Evolutionary conservation across 768 basidiomycete genomes (phyloP), one percentile per base, ranked within the genome.

Genomic region (Saitozyma sp.): DNA sequence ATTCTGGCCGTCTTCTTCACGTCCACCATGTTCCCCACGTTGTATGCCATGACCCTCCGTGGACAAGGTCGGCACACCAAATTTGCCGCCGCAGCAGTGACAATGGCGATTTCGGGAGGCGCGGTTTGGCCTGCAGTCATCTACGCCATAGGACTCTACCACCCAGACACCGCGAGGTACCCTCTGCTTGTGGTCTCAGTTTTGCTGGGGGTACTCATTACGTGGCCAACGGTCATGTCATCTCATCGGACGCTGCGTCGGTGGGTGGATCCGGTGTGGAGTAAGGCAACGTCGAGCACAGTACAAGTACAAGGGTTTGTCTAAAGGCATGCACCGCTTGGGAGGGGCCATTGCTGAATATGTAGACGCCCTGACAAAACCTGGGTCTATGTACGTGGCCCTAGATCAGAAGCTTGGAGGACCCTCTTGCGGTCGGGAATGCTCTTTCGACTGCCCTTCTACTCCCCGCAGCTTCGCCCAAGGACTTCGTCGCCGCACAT

Each of bases 31-130:
- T 76, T 78, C 61, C 77, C 77, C 2, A 63, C 68, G 7, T 14
- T 78, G 10, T 76, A 71, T 67, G 75, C 77, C 39, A 73, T 76
- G 54, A 63, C 59, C 14, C 57, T 76, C 1, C 66, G 77, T 0
- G 63, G 63, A 37, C 71, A 75, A 54, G 77, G 77, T 1, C 56
- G 61, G 61, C 62, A 71, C 54, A 73, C 72, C 6, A 74, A 74
- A 59, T 63, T 69, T 45, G 70, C 68, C 8, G 60, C 73, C 11
- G 69, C 71, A 4, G 61, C 50, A 11, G 43, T 73, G 38, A 62
- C 66, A 3, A 74, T 72, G 64, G 65, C 71, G 2, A 72, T 76
- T 0, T 55, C 55, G 14, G 77, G 71, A 3, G 77, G 71, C 8
- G 60, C 66, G 1, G 55, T 71, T 5, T 68, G 64, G 59, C 75